phyloP scores from a whole-genome alignment of 2,329 filamentous ascomycete genomes.

The Teratosphaeria gauchensis region DNA sequence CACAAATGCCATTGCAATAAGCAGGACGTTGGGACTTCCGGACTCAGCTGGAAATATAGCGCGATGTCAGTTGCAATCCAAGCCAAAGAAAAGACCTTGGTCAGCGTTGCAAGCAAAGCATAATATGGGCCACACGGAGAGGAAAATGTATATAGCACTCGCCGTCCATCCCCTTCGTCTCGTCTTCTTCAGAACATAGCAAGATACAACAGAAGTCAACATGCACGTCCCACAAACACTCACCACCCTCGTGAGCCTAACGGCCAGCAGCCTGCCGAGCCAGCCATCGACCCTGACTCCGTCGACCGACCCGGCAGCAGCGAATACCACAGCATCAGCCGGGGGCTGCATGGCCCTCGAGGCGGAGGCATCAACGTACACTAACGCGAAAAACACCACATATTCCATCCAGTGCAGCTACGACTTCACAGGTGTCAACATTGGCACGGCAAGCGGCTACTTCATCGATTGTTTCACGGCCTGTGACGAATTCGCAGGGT shows the following conservation, averaged over 20 bases:
- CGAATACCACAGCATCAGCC: not conserved
- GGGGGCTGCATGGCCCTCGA: constrained; percentile 2
- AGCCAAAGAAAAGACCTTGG: not conserved
- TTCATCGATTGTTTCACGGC: constrained; percentile 3
- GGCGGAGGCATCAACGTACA: constrained; percentile 1
- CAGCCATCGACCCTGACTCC: not conserved
- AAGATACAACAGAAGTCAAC: not conserved
- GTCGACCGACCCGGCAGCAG: not conserved
- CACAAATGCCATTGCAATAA: too few species aligned
- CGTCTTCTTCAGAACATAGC: not conserved
- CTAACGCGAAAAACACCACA: constrained; percentile 1
- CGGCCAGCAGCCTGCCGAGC: not conserved
- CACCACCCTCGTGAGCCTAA: not conserved
- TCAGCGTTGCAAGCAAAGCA: not conserved
- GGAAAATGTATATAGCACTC: not conserved
- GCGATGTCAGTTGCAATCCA: not conserved
- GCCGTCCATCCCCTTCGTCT: not conserved
- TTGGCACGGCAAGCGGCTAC: not conserved
- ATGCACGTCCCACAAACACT: not conserved
- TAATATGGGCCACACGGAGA: not conserved
- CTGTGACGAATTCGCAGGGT: constrained; percentile 6
- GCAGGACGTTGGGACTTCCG: too few species aligned
- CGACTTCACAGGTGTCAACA: constrained; percentile 2
- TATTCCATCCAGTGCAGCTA: constrained; percentile 5
- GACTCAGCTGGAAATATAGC: too few species aligned